Conservation (phyloP, 2,329 filamentous ascomycete genomes). For the Penicillium sp. region DNA sequence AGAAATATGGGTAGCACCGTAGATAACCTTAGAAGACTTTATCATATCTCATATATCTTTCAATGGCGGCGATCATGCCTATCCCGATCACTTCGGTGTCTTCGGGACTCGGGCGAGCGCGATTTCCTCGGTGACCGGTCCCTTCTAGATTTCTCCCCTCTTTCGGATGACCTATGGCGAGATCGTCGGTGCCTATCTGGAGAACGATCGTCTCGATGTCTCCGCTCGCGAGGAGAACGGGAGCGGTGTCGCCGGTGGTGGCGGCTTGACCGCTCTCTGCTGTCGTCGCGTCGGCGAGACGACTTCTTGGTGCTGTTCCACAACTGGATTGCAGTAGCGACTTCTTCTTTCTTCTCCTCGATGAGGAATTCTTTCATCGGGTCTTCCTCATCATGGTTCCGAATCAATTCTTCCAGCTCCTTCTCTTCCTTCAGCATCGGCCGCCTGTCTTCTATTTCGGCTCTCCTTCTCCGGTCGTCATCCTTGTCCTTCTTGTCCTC, state of each 20-base stretch:
- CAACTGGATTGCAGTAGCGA: slow-evolving; percentile 65
- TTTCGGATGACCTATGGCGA: slow-evolving; percentile 23
- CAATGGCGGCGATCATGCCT: slow-evolving; percentile 32
- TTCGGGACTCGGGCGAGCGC: slow-evolving; percentile 27
- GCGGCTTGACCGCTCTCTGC: slow-evolving; percentile 40
- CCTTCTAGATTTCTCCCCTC: slow-evolving; percentile 27
- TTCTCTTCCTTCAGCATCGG: slow-evolving; percentile 75
- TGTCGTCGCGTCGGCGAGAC: slow-evolving; percentile 30
- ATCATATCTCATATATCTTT: background rate
- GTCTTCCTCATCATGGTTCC: slow-evolving; percentile 88
- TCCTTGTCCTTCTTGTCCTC: slow-evolving; percentile 31
- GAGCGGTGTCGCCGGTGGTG: slow-evolving; percentile 46
- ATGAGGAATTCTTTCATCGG: slow-evolving; percentile 94
- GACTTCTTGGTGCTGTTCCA: slow-evolving; percentile 51
- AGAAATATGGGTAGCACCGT: background rate
- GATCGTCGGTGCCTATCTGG: slow-evolving; percentile 23
- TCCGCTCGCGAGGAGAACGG: slow-evolving; percentile 28
- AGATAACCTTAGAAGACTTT: background rate
- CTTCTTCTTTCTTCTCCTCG: slow-evolving; percentile 85
- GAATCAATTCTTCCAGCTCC: slow-evolving; percentile 71
- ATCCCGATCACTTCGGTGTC: slow-evolving; percentile 25
- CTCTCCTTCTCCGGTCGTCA: slow-evolving; percentile 31
- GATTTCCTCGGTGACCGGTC: slow-evolving; percentile 27
- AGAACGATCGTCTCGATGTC: slow-evolving; percentile 28
- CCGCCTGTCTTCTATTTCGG: slow-evolving; percentile 49